phyloP scores from a whole-genome alignment of 345 rosid genomes.

The Clausena lansium region DNA sequence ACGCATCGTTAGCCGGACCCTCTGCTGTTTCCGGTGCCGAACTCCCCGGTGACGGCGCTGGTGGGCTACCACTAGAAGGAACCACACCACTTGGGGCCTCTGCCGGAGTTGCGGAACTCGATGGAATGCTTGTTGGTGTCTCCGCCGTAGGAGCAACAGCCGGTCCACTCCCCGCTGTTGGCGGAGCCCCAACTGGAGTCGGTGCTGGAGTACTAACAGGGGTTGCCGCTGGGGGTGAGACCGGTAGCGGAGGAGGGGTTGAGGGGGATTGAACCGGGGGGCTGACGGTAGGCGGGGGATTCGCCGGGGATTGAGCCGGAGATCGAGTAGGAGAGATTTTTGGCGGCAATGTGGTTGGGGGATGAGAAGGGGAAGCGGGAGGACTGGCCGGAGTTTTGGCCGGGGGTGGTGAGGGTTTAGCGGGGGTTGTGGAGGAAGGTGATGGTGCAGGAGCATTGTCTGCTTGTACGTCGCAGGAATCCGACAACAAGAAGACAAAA shows the following conservation, averaged over 20 bases:
- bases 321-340: conserved; percentile 14
- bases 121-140: conserved; percentile 35
- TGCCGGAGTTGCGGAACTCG: conserved; percentile 47
- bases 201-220: conserved; percentile 22
- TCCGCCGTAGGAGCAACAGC: conserved; percentile 29
- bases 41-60: conserved; percentile 23
- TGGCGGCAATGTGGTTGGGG: conserved; percentile 21
- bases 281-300: not conserved
- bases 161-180: conserved; percentile 32
- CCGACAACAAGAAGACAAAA: conserved; percentile 23
- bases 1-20: conserved; percentile 32
- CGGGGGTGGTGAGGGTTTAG: conserved; percentile 14
- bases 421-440: conserved; percentile 18
- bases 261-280: conserved; percentile 27
- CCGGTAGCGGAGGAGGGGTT: conserved; percentile 22
- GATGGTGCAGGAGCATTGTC: conserved; percentile 42
- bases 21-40: conserved; percentile 34
- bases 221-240: conserved; percentile 21
- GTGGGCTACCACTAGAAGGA: conserved; percentile 50
- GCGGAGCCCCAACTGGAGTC: conserved; percentile 32
- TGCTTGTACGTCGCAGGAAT: conserved; percentile 25
- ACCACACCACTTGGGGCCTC: conserved; percentile 45
- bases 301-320: conserved; percentile 5
- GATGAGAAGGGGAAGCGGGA: conserved; percentile 5
- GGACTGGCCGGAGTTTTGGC: conserved; percentile 20